These are phyloP conservation scores for Podaxis sp. DNA, from an alignment of 768 basidiomycete genomes.

Conservation along the genomic window DNA sequence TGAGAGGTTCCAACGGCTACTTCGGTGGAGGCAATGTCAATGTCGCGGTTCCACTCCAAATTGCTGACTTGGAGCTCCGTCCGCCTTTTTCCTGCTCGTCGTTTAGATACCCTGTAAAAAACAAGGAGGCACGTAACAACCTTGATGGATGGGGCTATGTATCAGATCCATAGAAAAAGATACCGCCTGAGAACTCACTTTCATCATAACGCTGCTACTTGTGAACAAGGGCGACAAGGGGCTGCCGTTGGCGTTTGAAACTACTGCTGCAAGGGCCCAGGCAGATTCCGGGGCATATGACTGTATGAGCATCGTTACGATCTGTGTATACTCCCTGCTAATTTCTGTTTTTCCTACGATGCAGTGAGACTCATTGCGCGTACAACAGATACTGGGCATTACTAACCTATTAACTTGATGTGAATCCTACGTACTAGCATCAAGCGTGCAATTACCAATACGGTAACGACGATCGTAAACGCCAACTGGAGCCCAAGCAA, in stretches of 20 bases:
- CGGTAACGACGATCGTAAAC: background rate
- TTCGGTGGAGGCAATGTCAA: background rate
- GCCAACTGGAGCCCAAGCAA: background rate
- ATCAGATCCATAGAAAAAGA: background rate
- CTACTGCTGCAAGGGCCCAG: background rate
- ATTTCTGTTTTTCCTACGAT: background rate
- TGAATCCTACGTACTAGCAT: background rate
- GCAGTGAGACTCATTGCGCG: background rate
- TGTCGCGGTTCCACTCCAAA: background rate
- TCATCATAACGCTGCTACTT: background rate
- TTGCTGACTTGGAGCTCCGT: background rate
- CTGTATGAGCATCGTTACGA: background rate
- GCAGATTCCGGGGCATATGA: background rate
- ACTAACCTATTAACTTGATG: background rate
- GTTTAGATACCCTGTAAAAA: background rate
- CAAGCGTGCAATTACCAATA: background rate
- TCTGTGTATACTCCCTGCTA: background rate
- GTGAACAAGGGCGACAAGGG: background rate
- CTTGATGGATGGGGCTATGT: background rate
- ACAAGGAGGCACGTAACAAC: background rate
- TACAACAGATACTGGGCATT: background rate
- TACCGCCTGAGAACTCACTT: background rate
- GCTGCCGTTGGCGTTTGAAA: background rate
- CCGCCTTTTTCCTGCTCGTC: background rate
- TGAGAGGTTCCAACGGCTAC: background rate